Conservation (phyloP, 2,329 filamentous ascomycete species). For the Trichoderma simmonsii region DNA sequence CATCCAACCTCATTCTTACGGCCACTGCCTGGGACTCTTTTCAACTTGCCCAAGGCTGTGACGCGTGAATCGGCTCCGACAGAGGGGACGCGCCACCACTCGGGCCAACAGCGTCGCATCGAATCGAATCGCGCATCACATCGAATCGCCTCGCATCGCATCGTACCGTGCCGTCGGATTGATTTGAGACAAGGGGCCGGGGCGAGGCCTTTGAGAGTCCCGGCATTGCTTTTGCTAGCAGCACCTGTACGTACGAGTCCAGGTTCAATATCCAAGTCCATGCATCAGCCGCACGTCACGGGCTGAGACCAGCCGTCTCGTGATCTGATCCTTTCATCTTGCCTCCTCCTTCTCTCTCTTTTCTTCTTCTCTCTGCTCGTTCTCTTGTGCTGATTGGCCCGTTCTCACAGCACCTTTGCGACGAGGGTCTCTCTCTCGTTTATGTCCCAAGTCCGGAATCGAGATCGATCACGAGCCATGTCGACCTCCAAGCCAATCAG, state of each 20-base stretch:
- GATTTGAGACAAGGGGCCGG: neutral
- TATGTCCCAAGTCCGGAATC: neutral
- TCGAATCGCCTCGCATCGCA: conserved; percentile 1
- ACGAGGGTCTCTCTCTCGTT: neutral
- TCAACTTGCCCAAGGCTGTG: neutral
- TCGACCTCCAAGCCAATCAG: neutral
- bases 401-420: neutral
- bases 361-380: neutral
- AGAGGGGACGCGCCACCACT: neutral
- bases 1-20: neutral
- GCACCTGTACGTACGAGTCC: neutral
- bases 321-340: conserved; percentile 12
- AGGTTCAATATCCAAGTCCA: neutral
- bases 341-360: neutral
- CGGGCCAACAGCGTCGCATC: neutral
- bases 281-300: conserved; percentile 3
- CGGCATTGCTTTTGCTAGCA: neutral
- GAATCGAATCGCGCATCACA: neutral
- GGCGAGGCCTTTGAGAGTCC: neutral
- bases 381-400: neutral
- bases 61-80: neutral
- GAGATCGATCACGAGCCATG: conserved; percentile 10
- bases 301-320: conserved; percentile 1
- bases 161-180: conserved; percentile 7
- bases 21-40: neutral